phyloP scores from a whole-genome alignment of 257 asterid species.

The Solanum bulbocastanum region DNA sequence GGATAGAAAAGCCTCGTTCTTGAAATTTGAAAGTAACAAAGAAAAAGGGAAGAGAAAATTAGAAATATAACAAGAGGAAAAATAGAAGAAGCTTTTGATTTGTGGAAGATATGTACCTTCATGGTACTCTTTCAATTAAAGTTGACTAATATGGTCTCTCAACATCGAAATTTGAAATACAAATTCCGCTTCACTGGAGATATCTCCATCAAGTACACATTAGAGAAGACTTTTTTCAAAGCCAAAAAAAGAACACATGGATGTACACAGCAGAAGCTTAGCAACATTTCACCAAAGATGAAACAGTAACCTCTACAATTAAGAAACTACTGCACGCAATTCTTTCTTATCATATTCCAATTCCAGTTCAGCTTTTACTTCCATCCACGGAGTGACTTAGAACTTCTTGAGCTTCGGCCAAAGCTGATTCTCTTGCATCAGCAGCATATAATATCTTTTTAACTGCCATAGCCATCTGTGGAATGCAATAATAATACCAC shows the following conservation, averaged over 20 bases:
- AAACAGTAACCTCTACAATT: not conserved
- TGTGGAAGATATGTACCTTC: not conserved
- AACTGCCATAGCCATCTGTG: slow-evolving; percentile 60
- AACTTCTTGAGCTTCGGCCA: slow-evolving; percentile 72
- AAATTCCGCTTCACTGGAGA: not conserved
- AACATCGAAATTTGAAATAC: not conserved
- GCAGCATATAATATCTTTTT: slow-evolving; percentile 71
- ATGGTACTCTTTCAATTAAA: not conserved
- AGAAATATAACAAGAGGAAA: not conserved
- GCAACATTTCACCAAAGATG: not conserved
- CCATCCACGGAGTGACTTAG: slow-evolving; percentile 18
- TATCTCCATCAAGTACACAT: not conserved
- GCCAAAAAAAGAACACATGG: not conserved
- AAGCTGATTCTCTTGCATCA: slow-evolving; percentile 62
- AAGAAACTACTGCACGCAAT: not conserved
- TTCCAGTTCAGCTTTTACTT: slow-evolving; percentile 15
- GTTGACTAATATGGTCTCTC: not conserved
- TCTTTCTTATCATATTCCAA: not conserved
- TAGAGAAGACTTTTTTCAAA: not conserved
- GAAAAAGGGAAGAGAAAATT: not conserved
- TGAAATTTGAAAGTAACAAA: not conserved
- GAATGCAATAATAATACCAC: not conserved
- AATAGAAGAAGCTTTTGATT: not conserved
- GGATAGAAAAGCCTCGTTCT: not conserved
- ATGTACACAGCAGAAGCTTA: not conserved